Conservation (phyloP, 2,329 filamentous ascomycete species). For the Penicillium sp. region DNA sequence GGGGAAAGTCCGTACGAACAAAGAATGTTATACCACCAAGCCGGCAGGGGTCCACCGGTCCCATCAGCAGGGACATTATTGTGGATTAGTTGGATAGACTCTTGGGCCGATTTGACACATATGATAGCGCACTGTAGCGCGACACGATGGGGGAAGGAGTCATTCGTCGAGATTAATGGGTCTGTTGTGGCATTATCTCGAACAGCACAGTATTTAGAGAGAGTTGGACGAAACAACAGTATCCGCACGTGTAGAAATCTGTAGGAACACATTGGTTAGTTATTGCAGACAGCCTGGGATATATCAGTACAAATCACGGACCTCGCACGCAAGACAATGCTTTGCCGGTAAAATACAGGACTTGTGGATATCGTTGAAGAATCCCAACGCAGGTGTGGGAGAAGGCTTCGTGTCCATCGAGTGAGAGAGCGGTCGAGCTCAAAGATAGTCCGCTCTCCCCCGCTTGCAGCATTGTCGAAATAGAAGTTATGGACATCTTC, state of each 20-base stretch:
- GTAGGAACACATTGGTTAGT: neutral
- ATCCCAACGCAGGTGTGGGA: slow-evolving; percentile 25
- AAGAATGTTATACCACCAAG: slow-evolving; percentile 41
- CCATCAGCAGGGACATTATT: slow-evolving; percentile 29
- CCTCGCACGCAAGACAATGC: slow-evolving; percentile 34
- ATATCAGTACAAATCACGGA: slow-evolving; percentile 7
- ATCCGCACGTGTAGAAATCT: slow-evolving; percentile 37
- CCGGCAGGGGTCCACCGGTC: slow-evolving; percentile 31
- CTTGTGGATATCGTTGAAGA: slow-evolving; percentile 9
- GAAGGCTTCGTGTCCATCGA: slow-evolving; percentile 31
- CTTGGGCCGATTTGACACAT: slow-evolving; percentile 35
- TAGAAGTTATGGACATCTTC: slow-evolving; percentile 31
- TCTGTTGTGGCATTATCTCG: slow-evolving; percentile 22
- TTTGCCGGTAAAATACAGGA: slow-evolving; percentile 31
- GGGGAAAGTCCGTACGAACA: slow-evolving; percentile 20
- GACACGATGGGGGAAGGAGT: slow-evolving; percentile 34
- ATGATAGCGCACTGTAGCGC: slow-evolving; percentile 37
- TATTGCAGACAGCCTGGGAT: neutral
- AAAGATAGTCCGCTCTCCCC: slow-evolving; percentile 33
- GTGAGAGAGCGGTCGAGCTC: slow-evolving; percentile 34
- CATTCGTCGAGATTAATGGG: slow-evolving; percentile 21
- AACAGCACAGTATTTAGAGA: slow-evolving; percentile 33
- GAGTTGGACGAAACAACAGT: slow-evolving; percentile 33
- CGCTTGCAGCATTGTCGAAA: slow-evolving; percentile 23
- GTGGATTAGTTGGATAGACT: slow-evolving; percentile 33